Base-by-base conservation (phyloP, 345 rosid species). In the Brassica incana region DNA sequence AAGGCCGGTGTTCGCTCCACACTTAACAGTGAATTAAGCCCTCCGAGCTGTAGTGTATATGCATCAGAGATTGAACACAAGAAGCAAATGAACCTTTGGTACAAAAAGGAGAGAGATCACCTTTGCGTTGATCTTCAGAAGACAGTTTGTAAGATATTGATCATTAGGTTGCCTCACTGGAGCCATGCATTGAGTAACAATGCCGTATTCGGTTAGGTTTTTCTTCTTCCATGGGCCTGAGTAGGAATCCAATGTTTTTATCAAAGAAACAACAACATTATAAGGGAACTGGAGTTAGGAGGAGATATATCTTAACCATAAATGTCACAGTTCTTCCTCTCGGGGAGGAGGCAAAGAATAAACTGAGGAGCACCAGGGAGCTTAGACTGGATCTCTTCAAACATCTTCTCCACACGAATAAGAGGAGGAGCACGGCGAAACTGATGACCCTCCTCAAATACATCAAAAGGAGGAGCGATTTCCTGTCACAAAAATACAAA, bases 171-270 rank as follows among this genome's bases (percentile, higher is more conserved):
- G 87, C 74, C 89, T 15, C 25, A 38, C 2, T 80, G 97, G 97
- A 50, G 97, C 95, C 75, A 92, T 85, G 82, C 99, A 92, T 74
- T 95, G 99, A 18, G 92, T 95, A 30, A 90, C 88, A 68, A 95
- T 90, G 25, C 97, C 99, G 65, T 16, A 85, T 1, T 95, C 99
- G n/a, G 99, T 67, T 30, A 95, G 89, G 81, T 86, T 85, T 67
- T 92, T 95, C 43, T 83, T 81, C 77, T 95, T 95, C 99, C 99
- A 95, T 0, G 99, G 99, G 23, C 99, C 99, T 92, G 66, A 43
- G 16, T 33, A 60, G 52, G 15, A 71, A 10, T 43, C 11, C 38
- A 20, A 12, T 43, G 1, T 20, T 25, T 23, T 52, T 11, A 29
- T 6, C 9, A 27, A 33, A 43, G 48, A 12, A 43, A 15, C 32